Percentiles rank a stretch among this genome's conserved stretches.
These are phyloP conservation scores for Coprinellus micaceus DNA, from an alignment of 768 basidiomycete genomes.

Conservation along the genomic window DNA sequence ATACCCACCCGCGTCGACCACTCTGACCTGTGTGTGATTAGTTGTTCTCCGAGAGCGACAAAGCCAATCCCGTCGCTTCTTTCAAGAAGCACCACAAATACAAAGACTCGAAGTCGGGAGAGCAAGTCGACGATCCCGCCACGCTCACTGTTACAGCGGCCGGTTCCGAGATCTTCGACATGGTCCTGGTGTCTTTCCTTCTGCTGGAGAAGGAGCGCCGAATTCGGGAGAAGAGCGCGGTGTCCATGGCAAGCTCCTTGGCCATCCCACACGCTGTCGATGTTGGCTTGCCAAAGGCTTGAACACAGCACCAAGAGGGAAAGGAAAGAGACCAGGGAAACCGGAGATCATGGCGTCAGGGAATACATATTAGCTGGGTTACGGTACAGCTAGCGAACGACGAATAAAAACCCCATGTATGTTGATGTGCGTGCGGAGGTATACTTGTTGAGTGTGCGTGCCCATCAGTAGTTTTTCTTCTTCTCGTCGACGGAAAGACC, in stretches of 20 bases:
- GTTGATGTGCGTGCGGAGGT: too few species aligned
- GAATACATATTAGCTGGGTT: not conserved
- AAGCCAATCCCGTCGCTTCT: slow-evolving; percentile 31
- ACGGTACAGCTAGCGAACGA: not conserved
- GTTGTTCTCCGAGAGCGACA: slow-evolving; percentile 34
- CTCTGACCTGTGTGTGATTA: slow-evolving; percentile 10
- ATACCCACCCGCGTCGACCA: too few species aligned
- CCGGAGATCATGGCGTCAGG: not conserved
- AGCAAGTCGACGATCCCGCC: slow-evolving; percentile 23
- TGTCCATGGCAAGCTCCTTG: not conserved
- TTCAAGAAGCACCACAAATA: slow-evolving; percentile 28
- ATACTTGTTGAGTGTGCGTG: too few species aligned
- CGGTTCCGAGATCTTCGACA: slow-evolving; percentile 4
- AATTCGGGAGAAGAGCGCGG: not conserved
- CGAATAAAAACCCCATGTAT: not conserved
- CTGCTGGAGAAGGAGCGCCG: slow-evolving; percentile 3
- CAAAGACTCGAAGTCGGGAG: slow-evolving; percentile 20
- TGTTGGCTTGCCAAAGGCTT: not conserved
- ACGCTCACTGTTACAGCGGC: slow-evolving; percentile 1
- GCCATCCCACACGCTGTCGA: not conserved
- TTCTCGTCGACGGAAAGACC: slow-evolving; percentile 98
- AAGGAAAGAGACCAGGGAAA: too few species aligned
- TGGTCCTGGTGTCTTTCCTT: slow-evolving; percentile 8
- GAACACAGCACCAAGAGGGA: not conserved
- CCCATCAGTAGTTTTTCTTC: slow-evolving; percentile 83